Evolutionary conservation across 176 grass and related monocot species (phyloP).

Genomic region (Echinochloa phyllopogon): DNA sequence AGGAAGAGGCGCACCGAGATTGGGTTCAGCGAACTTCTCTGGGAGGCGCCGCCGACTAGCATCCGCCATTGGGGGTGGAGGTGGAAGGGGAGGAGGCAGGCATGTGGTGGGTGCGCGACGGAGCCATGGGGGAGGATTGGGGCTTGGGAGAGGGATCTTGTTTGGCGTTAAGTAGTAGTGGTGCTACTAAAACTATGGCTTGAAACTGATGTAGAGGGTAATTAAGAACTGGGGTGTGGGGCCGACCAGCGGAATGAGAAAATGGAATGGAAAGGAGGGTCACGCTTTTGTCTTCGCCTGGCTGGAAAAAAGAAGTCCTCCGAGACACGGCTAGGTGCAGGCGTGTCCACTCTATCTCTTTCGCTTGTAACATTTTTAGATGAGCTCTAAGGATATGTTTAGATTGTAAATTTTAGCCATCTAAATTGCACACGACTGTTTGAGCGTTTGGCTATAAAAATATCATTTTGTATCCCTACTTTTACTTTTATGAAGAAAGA

Average conservation of each 20-base stretch:
- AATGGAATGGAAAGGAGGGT: not conserved
- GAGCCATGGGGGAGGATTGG: not conserved
- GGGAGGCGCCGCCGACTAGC: constrained; percentile 24
- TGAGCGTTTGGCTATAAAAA: no score
- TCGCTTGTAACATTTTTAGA: not conserved
- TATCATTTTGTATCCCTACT: no score
- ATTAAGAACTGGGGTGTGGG: not conserved
- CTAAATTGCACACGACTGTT: no score
- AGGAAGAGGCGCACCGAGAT: no score
- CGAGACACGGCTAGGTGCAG: not conserved
- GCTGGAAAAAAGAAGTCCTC: not conserved
- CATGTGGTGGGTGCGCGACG: constrained; percentile 29
- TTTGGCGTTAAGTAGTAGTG: constrained; percentile 3
- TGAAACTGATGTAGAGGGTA: not conserved
- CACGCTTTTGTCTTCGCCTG: constrained; percentile 1
- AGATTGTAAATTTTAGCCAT: no score
- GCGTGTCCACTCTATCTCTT: not conserved
- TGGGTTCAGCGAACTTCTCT: no score
- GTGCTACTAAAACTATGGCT: constrained; percentile 1
- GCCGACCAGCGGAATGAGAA: not conserved
- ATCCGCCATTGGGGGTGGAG: constrained; percentile 43
- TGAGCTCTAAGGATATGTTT: no score
- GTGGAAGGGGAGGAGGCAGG: constrained; percentile 16
- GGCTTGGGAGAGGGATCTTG: constrained; percentile 17
- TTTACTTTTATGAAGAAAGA: no score